phyloP scores from a whole-genome alignment of 2,329 filamentous ascomycete genomes.

The Iodosphaeria phyllophila region DNA sequence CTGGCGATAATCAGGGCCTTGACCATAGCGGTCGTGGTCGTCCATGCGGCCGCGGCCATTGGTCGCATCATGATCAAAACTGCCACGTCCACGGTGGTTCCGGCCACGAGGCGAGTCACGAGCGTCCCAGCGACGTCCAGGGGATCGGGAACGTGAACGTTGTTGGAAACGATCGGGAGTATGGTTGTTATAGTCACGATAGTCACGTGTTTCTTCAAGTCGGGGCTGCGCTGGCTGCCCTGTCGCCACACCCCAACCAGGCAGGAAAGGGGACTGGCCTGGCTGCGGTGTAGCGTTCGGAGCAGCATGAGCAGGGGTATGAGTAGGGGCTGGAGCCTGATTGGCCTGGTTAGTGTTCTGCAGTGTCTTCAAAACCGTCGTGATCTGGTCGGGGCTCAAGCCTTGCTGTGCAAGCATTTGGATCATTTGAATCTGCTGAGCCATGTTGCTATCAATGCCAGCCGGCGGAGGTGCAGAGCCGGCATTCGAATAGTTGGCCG shows the following conservation, averaged over 20 bases:
- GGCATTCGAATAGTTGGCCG: too few species aligned
- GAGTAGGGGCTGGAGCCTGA: slow-evolving; percentile 12
- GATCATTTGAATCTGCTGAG: slow-evolving; percentile 56
- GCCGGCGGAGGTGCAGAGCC: slow-evolving; percentile 16
- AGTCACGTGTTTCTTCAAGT: slow-evolving; percentile 33
- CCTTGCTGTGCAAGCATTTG: slow-evolving; percentile 60
- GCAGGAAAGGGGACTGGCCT: slow-evolving; percentile 23
- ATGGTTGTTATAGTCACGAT: slow-evolving; percentile 29
- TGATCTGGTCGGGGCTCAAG: slow-evolving; percentile 61
- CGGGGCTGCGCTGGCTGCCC: slow-evolving; percentile 16
- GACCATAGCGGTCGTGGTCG: slow-evolving; percentile 32
- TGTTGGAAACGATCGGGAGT: slow-evolving; percentile 31
- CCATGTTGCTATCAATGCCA: slow-evolving; percentile 33
- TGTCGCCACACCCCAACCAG: slow-evolving; percentile 15
- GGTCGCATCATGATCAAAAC: slow-evolving; percentile 54
- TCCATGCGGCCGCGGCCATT: slow-evolving; percentile 39
- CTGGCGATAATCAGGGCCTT: slow-evolving; percentile 62
- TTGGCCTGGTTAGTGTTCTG: too few species aligned
- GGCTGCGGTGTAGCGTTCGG: slow-evolving; percentile 21
- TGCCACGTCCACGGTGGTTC: slow-evolving; percentile 51
- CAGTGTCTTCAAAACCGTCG: slow-evolving; percentile 34
- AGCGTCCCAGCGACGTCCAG: slow-evolving; percentile 52
- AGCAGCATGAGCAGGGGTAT: slow-evolving; percentile 13
- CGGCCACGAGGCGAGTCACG: slow-evolving; percentile 45
- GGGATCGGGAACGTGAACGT: slow-evolving; percentile 57